Evolutionary conservation across 768 basidiomycete genomes (phyloP), one percentile per base, ranked within the genome.

Genomic region (Trametes elegans): DNA sequence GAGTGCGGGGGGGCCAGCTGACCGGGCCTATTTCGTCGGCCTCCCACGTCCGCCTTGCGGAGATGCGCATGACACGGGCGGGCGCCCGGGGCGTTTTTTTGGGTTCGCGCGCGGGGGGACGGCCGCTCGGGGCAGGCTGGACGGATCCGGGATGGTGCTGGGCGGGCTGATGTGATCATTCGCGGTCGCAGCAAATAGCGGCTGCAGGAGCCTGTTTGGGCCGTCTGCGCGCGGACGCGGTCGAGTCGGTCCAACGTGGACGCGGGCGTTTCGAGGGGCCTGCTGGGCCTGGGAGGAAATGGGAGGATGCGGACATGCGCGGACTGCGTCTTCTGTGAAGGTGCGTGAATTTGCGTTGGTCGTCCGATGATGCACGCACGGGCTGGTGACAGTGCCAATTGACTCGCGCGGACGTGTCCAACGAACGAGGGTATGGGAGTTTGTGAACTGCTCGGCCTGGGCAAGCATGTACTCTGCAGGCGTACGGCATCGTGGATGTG

Each of bases 11-110:
- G 41, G 31, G 40, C 42, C 51, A 53, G 51, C 51, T 53, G 51
- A 53, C 51, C 51, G 51, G 51, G 51, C 42, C 38, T 53, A 38
- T 53, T 53, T 53, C 51, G 51, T 44, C 42, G 51, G 51, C 23
- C 42, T 53, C 51, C 51, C 51, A 53, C 51, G 50, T 35, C 46
- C 35, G 34, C 13, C 31, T 13, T 32, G 41, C 39, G 31, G 31
- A 8, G 34, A 7, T 42, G n/a, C 51, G 45, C 43, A 43, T 44
- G 55, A 49, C 35, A 14, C 34, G 35, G 24, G 26, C 23, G n/a
- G n/a, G n/a, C n/a, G n/a, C n/a, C n/a, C n/a, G n/a, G n/a, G 18
- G 18, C 35, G 31, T 31, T 21, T 28, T 9, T 31, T 28, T 31
- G 44, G 11, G 52, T 45, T 45, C n/a, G 52, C 27, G 44, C 18